These are phyloP conservation scores for Mycena indigotica DNA, from an alignment of 768 basidiomycete species.

Conservation along the genomic window DNA sequence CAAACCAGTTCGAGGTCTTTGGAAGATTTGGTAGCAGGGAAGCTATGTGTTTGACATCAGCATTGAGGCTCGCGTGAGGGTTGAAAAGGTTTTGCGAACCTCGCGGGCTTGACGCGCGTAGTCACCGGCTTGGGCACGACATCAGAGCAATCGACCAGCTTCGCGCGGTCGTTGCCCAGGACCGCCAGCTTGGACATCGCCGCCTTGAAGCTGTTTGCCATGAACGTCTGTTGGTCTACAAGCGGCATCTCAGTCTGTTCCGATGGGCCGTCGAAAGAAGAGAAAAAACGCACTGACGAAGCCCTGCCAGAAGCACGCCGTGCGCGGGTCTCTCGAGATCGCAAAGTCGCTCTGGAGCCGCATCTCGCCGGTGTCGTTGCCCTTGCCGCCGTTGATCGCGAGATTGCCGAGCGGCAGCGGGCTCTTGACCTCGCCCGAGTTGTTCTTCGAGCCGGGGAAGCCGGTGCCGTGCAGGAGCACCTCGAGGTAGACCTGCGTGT, in stretches of 20 bases:
- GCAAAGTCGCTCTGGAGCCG: conserved; percentile 42
- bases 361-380: conserved; percentile 35
- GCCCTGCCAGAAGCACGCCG: conserved; percentile 27
- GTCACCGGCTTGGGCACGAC: background rate
- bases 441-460: conserved; percentile 22
- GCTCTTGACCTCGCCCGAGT: conserved; percentile 35
- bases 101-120: no score
- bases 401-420: no score
- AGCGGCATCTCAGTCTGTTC: background rate
- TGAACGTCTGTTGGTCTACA: background rate
- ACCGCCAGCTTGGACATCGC: background rate
- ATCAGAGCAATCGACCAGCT: background rate
- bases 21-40: background rate
- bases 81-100: no score
- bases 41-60: no score
- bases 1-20: background rate
- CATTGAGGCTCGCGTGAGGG: no score
- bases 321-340: conserved; percentile 24
- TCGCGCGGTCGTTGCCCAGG: background rate
- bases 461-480: conserved; percentile 29
- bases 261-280: no score
- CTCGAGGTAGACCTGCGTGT: conserved; percentile 41
- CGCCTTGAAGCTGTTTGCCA: background rate
- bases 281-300: conserved; percentile 14
- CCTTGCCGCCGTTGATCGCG: conserved; percentile 1